A percentile compares a stretch with the other conserved stretches of the same genome.
Evolutionary conservation across 371 early-diverging fungal species (phyloP).

Genomic region (Mortierella sp.): DNA sequence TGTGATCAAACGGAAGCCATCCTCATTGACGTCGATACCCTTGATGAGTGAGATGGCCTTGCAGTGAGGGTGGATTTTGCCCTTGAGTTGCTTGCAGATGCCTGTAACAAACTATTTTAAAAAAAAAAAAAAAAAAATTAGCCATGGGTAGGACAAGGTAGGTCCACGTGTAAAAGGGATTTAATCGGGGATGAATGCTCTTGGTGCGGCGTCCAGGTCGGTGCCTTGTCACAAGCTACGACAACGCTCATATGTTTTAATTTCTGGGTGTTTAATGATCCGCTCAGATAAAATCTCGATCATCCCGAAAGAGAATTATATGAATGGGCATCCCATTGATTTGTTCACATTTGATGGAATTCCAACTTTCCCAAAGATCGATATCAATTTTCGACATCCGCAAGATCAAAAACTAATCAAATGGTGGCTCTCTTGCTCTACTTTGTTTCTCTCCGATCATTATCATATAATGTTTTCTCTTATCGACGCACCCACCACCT

Average conservation of each 20-base stretch:
- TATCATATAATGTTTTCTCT: not conserved
- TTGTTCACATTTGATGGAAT: no score
- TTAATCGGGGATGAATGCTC: not conserved
- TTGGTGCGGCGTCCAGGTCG: conserved; percentile 20
- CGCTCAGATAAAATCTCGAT: no score
- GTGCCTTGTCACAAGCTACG: not conserved
- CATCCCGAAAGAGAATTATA: no score
- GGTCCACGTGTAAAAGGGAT: conserved; percentile 14
- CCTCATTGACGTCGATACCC: conserved; percentile 86
- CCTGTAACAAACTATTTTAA: conserved; percentile 83
- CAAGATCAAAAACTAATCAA: not conserved
- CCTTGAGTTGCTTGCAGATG: conserved; percentile 84
- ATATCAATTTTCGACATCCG: conserved; percentile 21
- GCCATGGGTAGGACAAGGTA: not conserved
- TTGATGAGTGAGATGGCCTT: conserved; percentile 97
- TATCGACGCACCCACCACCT: conserved; percentile 46
- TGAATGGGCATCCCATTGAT: no score
- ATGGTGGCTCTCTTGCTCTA: not conserved
- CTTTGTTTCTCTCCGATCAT: not conserved
- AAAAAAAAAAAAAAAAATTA: not conserved
- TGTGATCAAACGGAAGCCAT: conserved; percentile 87
- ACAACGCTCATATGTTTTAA: no score
- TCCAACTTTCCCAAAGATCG: not conserved
- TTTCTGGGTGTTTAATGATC: no score
- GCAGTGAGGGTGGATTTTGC: conserved; percentile 74